phyloP scores from a whole-genome alignment of 1,284 basidiomycete genomes.

The Inonotus hispidus region DNA sequence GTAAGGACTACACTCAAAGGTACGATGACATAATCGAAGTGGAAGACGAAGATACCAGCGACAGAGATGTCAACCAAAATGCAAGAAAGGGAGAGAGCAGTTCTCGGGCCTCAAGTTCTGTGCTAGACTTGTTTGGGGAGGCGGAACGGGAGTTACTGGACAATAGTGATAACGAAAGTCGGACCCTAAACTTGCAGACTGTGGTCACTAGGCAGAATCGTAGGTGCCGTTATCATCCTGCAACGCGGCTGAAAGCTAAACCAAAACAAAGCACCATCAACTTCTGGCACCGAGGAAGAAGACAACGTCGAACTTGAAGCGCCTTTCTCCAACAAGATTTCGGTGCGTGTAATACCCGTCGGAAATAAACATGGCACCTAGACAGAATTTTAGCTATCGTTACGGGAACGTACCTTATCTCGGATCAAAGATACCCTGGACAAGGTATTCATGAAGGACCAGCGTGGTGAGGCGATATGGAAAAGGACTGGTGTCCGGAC shows the following conservation, averaged over 20 bases:
- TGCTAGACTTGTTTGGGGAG: neutral
- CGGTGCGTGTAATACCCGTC: constrained; percentile 33
- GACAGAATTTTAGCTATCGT: constrained; percentile 25
- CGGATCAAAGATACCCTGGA: constrained; percentile 32
- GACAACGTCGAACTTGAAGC: constrained; percentile 46
- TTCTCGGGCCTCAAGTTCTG: neutral
- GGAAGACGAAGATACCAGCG: neutral
- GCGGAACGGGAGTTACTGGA: neutral
- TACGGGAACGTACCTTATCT: constrained; percentile 29
- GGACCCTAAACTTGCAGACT: neutral
- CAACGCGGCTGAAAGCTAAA: neutral
- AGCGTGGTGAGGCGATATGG: constrained; percentile 24
- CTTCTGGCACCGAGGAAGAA: constrained; percentile 24
- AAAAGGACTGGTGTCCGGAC: constrained; percentile 16
- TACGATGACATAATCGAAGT: neutral
- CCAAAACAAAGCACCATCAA: constrained; percentile 21
- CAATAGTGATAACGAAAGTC: neutral
- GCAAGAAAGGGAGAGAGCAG: neutral
- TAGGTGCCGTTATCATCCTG: neutral
- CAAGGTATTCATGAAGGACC: constrained; percentile 28
- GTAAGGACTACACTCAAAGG: neutral
- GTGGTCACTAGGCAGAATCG: neutral
- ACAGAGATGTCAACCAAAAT: neutral
- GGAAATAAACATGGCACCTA: neutral
- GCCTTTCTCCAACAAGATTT: constrained; percentile 56